Percentiles rank a stretch among this genome's conserved stretches.
These are phyloP conservation scores for Phytophthora palmivora DNA, from an alignment of 352 stramenopile species.

Conservation along the genomic window DNA sequence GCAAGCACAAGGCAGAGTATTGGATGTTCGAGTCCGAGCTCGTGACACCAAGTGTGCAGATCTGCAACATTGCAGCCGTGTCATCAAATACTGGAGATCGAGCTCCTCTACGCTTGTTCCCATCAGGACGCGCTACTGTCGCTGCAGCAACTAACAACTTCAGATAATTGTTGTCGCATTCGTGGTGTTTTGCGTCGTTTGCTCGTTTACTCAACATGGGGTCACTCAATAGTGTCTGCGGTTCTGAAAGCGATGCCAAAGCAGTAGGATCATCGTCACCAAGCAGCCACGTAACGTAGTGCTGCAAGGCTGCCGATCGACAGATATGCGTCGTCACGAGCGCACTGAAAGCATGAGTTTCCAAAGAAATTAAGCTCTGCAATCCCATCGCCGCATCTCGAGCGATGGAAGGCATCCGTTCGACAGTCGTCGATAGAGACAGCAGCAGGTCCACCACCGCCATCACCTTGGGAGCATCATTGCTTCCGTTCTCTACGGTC, in stretches of 20 bases:
- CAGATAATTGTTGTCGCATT: constrained; percentile 22
- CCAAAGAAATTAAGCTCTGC: constrained; percentile 23
- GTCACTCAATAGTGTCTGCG: neutral
- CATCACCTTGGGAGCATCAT: constrained; percentile 26
- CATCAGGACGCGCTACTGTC: constrained; percentile 10
- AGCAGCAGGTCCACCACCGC: constrained; percentile 36
- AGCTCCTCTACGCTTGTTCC: constrained; percentile 14
- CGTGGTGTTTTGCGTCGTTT: neutral
- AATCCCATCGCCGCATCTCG: constrained; percentile 17
- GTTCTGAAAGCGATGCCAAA: neutral
- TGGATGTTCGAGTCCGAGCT: constrained; percentile 22
- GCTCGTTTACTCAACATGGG: neutral
- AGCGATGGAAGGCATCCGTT: constrained; percentile 17
- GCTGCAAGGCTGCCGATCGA: constrained; percentile 19
- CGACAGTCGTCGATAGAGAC: constrained; percentile 19
- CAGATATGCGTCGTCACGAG: constrained; percentile 34
- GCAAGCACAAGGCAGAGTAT: constrained; percentile 23
- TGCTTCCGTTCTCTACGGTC: neutral
- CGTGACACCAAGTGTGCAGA: constrained; percentile 26
- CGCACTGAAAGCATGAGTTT: constrained; percentile 15
- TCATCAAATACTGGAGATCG: constrained; percentile 29
- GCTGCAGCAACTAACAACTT: constrained; percentile 28
- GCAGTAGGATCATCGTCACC: neutral
- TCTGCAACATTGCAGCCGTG: constrained; percentile 31
- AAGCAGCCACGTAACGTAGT: constrained; percentile 26